phyloP scores from a whole-genome alignment of 352 stramenopile genomes.

The Globisporangium camurandrum region DNA sequence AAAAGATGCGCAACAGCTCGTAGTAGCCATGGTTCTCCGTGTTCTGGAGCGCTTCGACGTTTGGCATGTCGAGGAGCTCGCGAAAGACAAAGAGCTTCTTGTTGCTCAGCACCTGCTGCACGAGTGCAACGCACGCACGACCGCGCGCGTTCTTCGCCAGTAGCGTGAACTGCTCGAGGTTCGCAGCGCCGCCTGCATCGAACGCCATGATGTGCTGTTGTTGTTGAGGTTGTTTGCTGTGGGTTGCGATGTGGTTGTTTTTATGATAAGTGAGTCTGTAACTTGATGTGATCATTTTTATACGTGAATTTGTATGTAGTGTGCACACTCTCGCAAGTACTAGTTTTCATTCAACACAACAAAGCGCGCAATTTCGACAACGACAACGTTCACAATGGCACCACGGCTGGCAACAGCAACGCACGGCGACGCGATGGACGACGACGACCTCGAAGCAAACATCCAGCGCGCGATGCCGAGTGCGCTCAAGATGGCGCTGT shows the following conservation, averaged over 20 bases:
- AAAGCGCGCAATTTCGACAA: no score
- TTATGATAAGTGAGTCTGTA: not conserved
- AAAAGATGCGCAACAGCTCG: constrained; percentile 85
- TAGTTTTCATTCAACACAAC: no score
- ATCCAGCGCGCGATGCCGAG: constrained; percentile 56
- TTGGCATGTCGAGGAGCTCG: constrained; percentile 88
- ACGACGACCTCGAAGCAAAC: constrained; percentile 46
- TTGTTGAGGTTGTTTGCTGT: constrained; percentile 3
- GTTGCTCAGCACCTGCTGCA: constrained; percentile 90
- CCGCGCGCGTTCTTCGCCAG: constrained; percentile 88
- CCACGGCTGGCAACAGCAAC: not conserved
- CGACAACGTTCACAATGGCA: not conserved
- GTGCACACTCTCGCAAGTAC: not conserved
- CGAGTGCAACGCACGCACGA: constrained; percentile 86
- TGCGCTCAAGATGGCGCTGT: constrained; percentile 71
- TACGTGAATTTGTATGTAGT: not conserved
- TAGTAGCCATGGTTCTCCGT: constrained; percentile 76
- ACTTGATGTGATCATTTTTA: not conserved
- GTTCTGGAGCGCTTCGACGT: constrained; percentile 74
- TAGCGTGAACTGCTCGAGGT: constrained; percentile 90
- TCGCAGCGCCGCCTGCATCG: constrained; percentile 53
- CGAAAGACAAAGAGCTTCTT: constrained; percentile 92
- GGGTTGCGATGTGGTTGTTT: not conserved
- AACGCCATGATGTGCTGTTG: constrained; percentile 40
- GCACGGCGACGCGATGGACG: constrained; percentile 21